Conservation (phyloP, 1,139 yeast genomes). For the Hansenula lynferdii region DNA sequence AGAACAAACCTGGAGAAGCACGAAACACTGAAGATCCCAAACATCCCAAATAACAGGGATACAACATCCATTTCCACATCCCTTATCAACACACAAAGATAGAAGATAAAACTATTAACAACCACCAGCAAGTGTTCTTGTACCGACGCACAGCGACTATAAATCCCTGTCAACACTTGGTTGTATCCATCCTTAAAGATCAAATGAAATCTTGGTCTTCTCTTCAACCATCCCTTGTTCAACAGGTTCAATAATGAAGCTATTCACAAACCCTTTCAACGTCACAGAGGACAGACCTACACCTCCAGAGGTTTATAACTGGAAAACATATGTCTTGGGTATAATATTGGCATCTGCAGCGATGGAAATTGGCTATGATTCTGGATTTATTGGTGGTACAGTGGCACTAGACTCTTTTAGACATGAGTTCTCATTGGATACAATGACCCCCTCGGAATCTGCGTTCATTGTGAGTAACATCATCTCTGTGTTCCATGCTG, state of each 20-base stretch:
- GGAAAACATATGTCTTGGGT: slow-evolving; percentile 22
- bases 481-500: slow-evolving; percentile 31
- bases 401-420: slow-evolving; percentile 31
- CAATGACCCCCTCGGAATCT: slow-evolving; percentile 21
- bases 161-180: too few relatives aligned
- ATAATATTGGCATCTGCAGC: slow-evolving; percentile 32
- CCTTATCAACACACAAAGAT: too few relatives aligned
- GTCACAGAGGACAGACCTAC: slow-evolving; percentile 15
- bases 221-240: background rate
- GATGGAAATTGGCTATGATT: slow-evolving; percentile 36
- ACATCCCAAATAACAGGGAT: too few relatives aligned
- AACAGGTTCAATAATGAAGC: background rate
- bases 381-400: slow-evolving; percentile 39
- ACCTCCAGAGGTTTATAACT: slow-evolving; percentile 18
- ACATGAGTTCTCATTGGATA: slow-evolving; percentile 30
- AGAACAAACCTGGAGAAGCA: too few relatives aligned
- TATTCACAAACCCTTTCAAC: slow-evolving; percentile 8
- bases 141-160: background rate
- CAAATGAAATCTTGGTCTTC: too few relatives aligned
- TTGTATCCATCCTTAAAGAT: too few relatives aligned
- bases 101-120: too few relatives aligned
- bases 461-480: slow-evolving; percentile 20
- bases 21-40: too few relatives aligned
- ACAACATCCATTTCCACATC: too few relatives aligned
- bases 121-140: too few relatives aligned